These are phyloP conservation scores for Raffaelea ambrosiae DNA, from an alignment of 2,329 filamentous ascomycete species.

Conservation along the genomic window DNA sequence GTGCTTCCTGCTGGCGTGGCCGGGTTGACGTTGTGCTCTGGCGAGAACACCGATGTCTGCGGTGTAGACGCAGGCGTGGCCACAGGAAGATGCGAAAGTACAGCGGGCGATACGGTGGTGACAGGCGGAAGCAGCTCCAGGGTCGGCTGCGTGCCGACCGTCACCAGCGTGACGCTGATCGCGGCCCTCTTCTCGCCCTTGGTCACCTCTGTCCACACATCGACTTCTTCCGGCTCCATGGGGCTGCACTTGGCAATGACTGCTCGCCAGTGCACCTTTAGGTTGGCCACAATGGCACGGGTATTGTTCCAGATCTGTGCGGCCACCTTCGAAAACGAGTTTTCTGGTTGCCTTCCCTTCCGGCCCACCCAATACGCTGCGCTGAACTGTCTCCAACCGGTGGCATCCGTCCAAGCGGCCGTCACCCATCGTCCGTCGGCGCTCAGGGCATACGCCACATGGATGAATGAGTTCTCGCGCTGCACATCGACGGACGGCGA, in stretches of 20 bases:
- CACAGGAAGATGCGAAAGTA: slow-evolving; percentile 34
- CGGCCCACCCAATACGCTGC: slow-evolving; percentile 64
- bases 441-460: slow-evolving; percentile 70
- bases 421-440: slow-evolving; percentile 71
- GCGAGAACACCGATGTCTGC: slow-evolving; percentile 49
- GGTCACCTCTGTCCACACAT: slow-evolving; percentile 47
- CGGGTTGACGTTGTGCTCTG: slow-evolving; percentile 41
- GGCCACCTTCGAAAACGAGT: slow-evolving; percentile 53
- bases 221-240: slow-evolving; percentile 59
- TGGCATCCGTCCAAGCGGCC: slow-evolving; percentile 72
- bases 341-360: slow-evolving; percentile 42
- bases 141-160: slow-evolving; percentile 56
- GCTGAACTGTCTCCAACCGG: slow-evolving; percentile 63
- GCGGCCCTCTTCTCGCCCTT: slow-evolving; percentile 41
- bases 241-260: slow-evolving; percentile 64
- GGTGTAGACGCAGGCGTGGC: slow-evolving; percentile 63
- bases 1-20: slow-evolving; percentile 20
- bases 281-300: slow-evolving; percentile 59
- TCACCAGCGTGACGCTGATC: slow-evolving; percentile 50
- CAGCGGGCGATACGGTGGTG: slow-evolving; percentile 36
- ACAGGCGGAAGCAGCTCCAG: slow-evolving; percentile 53
- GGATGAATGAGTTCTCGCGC: slow-evolving; percentile 71
- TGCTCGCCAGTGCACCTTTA: slow-evolving; percentile 68
- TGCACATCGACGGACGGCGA: slow-evolving; percentile 65
- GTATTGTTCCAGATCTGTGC: slow-evolving; percentile 74